Evolutionary conservation across 2,329 filamentous ascomycete genomes (phyloP).

Genomic region (Rhynchosporium secalis): DNA sequence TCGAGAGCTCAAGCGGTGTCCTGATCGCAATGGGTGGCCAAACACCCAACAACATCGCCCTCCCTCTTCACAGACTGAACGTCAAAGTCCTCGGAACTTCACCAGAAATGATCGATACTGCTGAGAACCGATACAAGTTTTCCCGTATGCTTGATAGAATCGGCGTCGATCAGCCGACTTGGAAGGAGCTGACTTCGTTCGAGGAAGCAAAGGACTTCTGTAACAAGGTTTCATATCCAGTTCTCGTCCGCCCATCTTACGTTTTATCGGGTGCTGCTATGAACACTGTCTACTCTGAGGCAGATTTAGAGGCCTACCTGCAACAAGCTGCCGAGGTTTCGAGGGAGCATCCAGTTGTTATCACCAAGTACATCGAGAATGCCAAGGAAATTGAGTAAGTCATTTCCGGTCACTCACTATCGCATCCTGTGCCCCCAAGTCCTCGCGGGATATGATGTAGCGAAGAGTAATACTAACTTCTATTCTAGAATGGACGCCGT

Average conservation of each 20-base stretch:
- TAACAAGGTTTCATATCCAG: conserved; percentile 84
- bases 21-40: conserved; percentile 97
- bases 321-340: conserved; percentile 92
- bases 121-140: conserved; percentile 98
- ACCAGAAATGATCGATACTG: conserved; percentile 97
- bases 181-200: conserved; percentile 96
- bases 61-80: conserved; percentile 83
- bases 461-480: too few species aligned
- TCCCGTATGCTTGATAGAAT: conserved; percentile 96
- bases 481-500: conserved; percentile 80
- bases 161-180: conserved; percentile 91
- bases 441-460: too few species aligned
- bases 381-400: conserved; percentile 87
- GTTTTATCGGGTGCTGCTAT: conserved; percentile 96
- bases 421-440: too few species aligned
- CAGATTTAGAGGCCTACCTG: conserved; percentile 85
- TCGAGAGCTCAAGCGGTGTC: conserved; percentile 81
- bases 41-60: conserved; percentile 95
- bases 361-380: conserved; percentile 99
- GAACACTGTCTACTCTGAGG: conserved; percentile 98
- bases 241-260: conserved; percentile 93
- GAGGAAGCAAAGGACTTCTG: conserved; percentile 89
- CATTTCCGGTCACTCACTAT: too few species aligned
- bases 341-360: conserved; percentile 92
- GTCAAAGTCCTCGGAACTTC: conserved; percentile 94